Evolutionary conservation across 768 basidiomycete genomes (phyloP), one percentile per base, ranked within the genome.

Genomic region (Tylopilus felleus): DNA sequence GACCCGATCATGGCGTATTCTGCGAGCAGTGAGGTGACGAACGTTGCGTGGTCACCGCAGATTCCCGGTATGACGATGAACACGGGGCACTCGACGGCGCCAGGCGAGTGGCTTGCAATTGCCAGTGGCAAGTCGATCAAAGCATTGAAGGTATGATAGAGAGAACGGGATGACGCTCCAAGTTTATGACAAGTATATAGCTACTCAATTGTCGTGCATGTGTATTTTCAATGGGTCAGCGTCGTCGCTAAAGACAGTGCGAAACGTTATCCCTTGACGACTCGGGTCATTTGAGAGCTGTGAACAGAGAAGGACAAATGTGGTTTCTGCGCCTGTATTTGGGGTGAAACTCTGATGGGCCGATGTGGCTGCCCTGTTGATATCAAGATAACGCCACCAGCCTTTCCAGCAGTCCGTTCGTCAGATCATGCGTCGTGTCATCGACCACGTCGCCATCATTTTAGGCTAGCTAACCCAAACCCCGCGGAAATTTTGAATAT

Each of bases 1-100:
- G 88, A 91, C 49, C 93, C 92, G 16, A 74, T 86, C 31, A 88
- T 94, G 80, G 90, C 90, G 21, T 95, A 93, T 64, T 85, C 88
- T 19, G 86, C 88, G 4, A 77, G 77, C 49, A 76, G 75, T 52
- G 92, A 93, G 73, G 82, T 95, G 62, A 88, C 88, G 19, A 90
- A 87, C 61, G 72, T 94, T 14, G 89, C 88, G 12, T 95, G 93
- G 93, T 91, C 89, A n/a, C 90, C 90, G 21, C 80, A 82, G 56
- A 88, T 93, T 57, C 80, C 82, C 59, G 85, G 85, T 9, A 81
- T 89, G 80, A 79, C 81, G 45, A 84, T 88, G 80, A 83, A 82
- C 58, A 84, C 80, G 1, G 88, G 89, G 17, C 82, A 86, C 61
- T 80, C 84, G 52, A 89, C 86, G 1, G 80, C 78, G 23, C 79